Evolutionary conservation across 805 yeast genomes (phyloP), one percentile per base, ranked within the genome.

Genomic region (Wickerhamia fluorescens): DNA sequence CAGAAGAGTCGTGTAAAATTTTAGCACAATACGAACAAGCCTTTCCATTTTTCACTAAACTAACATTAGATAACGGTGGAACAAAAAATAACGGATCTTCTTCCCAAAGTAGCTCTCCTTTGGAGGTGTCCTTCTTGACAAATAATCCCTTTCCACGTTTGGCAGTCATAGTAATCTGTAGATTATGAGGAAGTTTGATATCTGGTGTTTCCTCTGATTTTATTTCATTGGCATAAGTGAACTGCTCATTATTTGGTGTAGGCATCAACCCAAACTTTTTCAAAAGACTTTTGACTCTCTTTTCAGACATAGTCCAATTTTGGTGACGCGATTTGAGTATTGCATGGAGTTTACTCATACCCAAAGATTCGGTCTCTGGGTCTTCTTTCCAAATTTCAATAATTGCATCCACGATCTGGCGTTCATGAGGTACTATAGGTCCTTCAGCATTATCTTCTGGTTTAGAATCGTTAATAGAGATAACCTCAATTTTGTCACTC

Each of bases 11-110:
- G 12, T 49, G 45, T 21, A 77, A 53, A 2, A 76, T 55, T 25
- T 68, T 66, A 1, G 87, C 85, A 59, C 95, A 84, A 45, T 70
- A 67, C 2, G 84, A 61, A 50, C 95, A 84, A 3, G 84, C 82
- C 41, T 71, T 72, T 0, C 87, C 83, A 13, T 52, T 47, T 25
- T 68, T 61, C 41, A 81, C 71, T 34, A 81, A 54, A 21, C 71
- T 65, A 25, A 75, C 55, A 41, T 77, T 74, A 10, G 80, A 85
- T 37, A 83, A 59, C 3, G 81, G 84, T 2, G 89, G 84, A 1
- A 82, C 58, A 21, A 72, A 68, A 33, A 84, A 61, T 5, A 86
- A 73, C 1, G 57, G 61, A 8, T 50, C 41, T 44, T 83, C 94
- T 23, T 67, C 62, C 75, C 86, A 78, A 3, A 84, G 47, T 31